phyloP scores from a whole-genome alignment of 78 protist genomes.

The Tieghemostelium lacteum region DNA sequence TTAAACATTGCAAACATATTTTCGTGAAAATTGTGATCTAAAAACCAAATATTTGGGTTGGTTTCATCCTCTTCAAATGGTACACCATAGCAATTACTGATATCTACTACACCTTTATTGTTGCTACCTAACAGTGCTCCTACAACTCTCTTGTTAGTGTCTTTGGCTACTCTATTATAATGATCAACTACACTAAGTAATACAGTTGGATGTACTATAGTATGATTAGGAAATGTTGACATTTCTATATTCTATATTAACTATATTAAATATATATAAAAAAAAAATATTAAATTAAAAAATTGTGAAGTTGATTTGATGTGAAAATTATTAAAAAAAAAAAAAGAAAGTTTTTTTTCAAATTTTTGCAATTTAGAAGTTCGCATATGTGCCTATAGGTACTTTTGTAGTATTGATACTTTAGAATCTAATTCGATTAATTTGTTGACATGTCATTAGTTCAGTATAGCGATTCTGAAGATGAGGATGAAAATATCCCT shows the following conservation, averaged over 20 bases:
- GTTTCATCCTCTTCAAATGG: conserved; percentile 98
- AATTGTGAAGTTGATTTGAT: background rate
- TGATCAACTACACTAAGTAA: conserved; percentile 97
- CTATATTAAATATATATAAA: background rate
- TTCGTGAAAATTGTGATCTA: conserved; percentile 96
- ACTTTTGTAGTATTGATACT: too few species aligned
- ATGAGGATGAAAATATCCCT: conserved; percentile 1
- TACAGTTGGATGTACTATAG: conserved; percentile 96
- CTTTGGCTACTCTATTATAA: conserved; percentile 87
- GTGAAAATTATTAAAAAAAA: background rate
- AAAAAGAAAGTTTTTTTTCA: background rate
- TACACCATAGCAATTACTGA: conserved; percentile 94
- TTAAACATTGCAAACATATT: conserved; percentile 95
- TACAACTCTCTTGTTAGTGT: conserved; percentile 91
- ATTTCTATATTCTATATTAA: background rate
- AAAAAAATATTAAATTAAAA: background rate
- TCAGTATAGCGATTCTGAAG: background rate
- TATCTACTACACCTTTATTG: conserved; percentile 86
- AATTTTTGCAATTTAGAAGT: too few species aligned
- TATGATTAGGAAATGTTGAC: conserved; percentile 26
- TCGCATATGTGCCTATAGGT: too few species aligned
- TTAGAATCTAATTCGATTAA: too few species aligned
- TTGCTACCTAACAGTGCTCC: conserved; percentile 95
- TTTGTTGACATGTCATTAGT: conserved; percentile 7
- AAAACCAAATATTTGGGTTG: conserved; percentile 93